Base-by-base conservation (phyloP, 305 asterid species). In the Fraxinus floribunda region DNA sequence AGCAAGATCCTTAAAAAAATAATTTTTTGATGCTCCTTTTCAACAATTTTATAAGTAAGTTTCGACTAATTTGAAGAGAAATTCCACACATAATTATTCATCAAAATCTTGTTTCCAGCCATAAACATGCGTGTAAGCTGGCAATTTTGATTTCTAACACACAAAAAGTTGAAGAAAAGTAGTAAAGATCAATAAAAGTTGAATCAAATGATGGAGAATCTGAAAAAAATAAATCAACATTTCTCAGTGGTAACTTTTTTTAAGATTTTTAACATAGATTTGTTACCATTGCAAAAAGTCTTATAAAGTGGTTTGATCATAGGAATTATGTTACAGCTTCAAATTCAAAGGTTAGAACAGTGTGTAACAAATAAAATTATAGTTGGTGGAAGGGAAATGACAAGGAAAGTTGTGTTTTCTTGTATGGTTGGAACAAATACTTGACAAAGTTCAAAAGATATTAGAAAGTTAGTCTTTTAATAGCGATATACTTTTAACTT, bases 171-270 rank as follows among this genome's bases (percentile, higher is more conserved):
- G 34, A 29, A 29, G 36, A 66, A 66, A 66, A 66, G 36, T 24
- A 66, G n/a, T 1, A 10, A 11, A 66, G 18, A 66, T 24, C n/a
- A 66, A 66, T 10, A 66, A 64, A 64, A 10, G 74, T 66, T 66
- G 74, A 26, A 29, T 26, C n/a, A 11, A 66, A 66, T 66, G 74
- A 66, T 66, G n/a, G 22, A 60, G 38, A 66, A 66, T 66, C 18
- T 13, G 74, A n/a, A 66, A 66, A 35, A 11, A 66, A 22, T 46
- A 64, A 55, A 79, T 46, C 80, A 76, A 82, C 87, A 79, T 83
- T 72, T 87, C 32, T 35, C 79, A 71, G 88, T 84, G 86, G 85
- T 78, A 70, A 78, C 76, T 35, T 75, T 81, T 68, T 78, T 66
- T 0, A 24, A 39, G 73, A 32, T 49, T 75, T 78, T 80, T 78